Evolutionary conservation across 805 yeast species (phyloP), one percentile per base, ranked within the genome.

Genomic region (Suhomyces vadensis): DNA sequence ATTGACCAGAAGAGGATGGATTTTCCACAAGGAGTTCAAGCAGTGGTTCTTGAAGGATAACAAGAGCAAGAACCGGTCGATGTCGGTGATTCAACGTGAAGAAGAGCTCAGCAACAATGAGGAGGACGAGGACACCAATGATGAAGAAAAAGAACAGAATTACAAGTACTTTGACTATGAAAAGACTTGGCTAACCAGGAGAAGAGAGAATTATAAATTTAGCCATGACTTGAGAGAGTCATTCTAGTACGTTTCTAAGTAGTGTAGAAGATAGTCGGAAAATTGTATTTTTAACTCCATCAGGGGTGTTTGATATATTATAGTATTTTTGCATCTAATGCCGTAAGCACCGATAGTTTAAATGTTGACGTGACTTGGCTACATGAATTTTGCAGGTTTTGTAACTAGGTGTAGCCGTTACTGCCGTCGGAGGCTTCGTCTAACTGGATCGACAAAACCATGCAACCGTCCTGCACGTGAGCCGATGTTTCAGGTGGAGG

Each of bases 161-260:
- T 87, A 89, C 81, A 83, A 91, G 56, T 87, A 85, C 65, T 91
- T 92, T 64, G 97, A 91, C 64, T 85, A 81, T 60, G 89, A 85
- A 61, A 69, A 68, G 60, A 69, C 76, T 9, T 78, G 83, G 83
- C 61, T 68, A 51, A 68, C 71, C 23, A 64, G 77, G 50, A 64
- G 75, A 47, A 73, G 62, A 53, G 76, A 71, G 43, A 62, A 62
- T 21, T 74, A 65, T 46, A 53, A 51, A 39, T 67, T 74, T 46
- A 56, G 55, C 35, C 55, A 55, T 8, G 64, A 61, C 24, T 39
- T 57, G 35, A 60, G 68, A 48, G 65, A 67, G 52, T 29, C 33
- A 16, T 29, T 29, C 16, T 17, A 14, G 2, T 29, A 29, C 11
- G 9, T 13, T 5, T 14, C 7, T 29, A 29, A 5, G 16, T 13